These are phyloP conservation scores for Metschnikowia bowlesiae DNA, from an alignment of 805 yeast species.

Conservation along the genomic window DNA sequence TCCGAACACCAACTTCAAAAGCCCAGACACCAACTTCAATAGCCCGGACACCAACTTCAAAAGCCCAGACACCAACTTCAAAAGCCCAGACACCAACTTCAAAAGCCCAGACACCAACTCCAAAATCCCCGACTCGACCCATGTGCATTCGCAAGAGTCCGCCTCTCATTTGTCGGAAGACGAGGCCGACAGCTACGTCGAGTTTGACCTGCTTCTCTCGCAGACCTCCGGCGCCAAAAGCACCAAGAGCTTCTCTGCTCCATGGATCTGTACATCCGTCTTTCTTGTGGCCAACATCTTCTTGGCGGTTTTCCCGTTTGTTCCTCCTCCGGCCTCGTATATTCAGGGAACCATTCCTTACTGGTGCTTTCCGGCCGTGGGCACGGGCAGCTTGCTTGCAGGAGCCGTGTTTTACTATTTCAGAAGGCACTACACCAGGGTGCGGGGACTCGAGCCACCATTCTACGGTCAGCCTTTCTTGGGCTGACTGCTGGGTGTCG, in stretches of 20 bases:
- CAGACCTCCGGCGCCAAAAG: neutral
- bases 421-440: slow-evolving; percentile 9
- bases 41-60: too few species aligned
- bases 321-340: slow-evolving; percentile 45
- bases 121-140: too few species aligned
- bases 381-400: slow-evolving; percentile 39
- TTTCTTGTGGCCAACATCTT: slow-evolving; percentile 46
- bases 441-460: slow-evolving; percentile 9
- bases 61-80: too few species aligned
- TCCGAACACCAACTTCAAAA: too few species aligned
- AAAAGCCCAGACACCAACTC: too few species aligned
- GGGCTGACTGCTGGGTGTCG: neutral
- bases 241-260: slow-evolving; percentile 23
- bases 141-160: neutral
- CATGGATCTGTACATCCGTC: slow-evolving; percentile 27
- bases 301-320: slow-evolving; percentile 52
- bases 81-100: too few species aligned
- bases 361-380: slow-evolving; percentile 55
- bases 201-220: slow-evolving; percentile 16
- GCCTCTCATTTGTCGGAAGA: neutral
- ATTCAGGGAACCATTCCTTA: slow-evolving; percentile 40
- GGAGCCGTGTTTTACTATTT: slow-evolving; percentile 35
- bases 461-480: slow-evolving; percentile 15
- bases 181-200: slow-evolving; percentile 14
- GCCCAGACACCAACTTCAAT: too few species aligned